phyloP scores from a whole-genome alignment of 2,329 filamentous ascomycete species.

The Aspergillus fructus region DNA sequence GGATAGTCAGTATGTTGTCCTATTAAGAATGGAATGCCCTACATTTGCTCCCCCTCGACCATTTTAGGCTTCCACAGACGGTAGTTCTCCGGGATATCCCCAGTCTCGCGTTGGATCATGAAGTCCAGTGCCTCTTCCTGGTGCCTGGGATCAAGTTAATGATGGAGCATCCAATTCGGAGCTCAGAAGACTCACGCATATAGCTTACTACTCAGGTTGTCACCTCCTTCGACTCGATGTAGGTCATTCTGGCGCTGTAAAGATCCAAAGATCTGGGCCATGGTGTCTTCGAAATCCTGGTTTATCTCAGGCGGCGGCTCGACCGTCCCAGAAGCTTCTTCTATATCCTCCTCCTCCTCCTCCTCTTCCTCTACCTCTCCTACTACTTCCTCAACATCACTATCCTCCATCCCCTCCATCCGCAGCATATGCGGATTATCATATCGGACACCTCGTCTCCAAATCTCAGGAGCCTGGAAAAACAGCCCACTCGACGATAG shows the following conservation, averaged over 20 bases:
- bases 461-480: background rate
- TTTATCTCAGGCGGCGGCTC: background rate
- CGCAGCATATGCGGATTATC: slow-evolving; percentile 5
- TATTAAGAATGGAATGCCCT: background rate
- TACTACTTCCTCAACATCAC: background rate
- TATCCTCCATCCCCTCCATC: background rate
- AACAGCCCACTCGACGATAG: background rate
- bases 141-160: background rate
- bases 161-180: too few relatives aligned
- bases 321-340: background rate
- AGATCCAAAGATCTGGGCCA: background rate
- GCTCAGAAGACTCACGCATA: background rate
- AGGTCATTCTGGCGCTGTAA: background rate
- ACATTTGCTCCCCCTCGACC: background rate
- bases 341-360: background rate
- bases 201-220: background rate
- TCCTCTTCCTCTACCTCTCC: background rate
- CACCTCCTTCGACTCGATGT: background rate
- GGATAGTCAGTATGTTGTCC: background rate
- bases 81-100: background rate
- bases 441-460: background rate
- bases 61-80: background rate
- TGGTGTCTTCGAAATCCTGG: background rate
- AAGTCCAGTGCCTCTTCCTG: slow-evolving; percentile 4
- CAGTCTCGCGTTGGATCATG: slow-evolving; percentile 2